A percentile compares a stretch with the other conserved stretches of the same genome.
Evolutionary conservation across 345 rosid species (phyloP).

Genomic region (Anastatica hierochuntica): DNA sequence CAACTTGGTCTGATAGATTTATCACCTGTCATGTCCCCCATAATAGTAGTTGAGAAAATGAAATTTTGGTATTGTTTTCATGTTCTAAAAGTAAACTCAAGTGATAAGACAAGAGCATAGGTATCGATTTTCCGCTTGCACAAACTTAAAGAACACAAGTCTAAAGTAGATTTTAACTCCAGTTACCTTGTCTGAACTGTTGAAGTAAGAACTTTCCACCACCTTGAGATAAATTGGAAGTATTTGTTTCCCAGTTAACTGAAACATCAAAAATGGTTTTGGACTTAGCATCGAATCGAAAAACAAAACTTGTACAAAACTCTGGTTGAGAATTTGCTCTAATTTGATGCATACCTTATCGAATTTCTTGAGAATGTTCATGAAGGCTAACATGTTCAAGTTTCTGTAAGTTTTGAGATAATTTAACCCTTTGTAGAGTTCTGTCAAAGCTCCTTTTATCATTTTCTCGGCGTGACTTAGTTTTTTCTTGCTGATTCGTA

Average conservation of each 20-base stretch:
- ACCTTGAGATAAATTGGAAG: slow-evolving; percentile 85
- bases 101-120: slow-evolving; percentile 12
- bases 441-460: slow-evolving; percentile 71
- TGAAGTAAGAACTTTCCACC: slow-evolving; percentile 90
- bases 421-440: slow-evolving; percentile 80
- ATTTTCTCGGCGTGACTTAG: slow-evolving; percentile 84
- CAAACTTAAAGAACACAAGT: not conserved
- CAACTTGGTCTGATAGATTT: slow-evolving; percentile 80
- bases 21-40: slow-evolving; percentile 66
- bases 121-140: slow-evolving; percentile 28
- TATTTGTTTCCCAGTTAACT: slow-evolving; percentile 87
- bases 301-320: not conserved
- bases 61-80: not conserved
- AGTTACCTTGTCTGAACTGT: slow-evolving; percentile 86
- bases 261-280: not conserved
- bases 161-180: not conserved
- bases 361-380: slow-evolving; percentile 90
- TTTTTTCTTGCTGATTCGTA: slow-evolving; percentile 69
- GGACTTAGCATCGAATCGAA: not conserved
- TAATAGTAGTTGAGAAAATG: too few species aligned
- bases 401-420: slow-evolving; percentile 92
- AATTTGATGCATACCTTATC: slow-evolving; percentile 50
- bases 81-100: slow-evolving; percentile 5
- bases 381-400: slow-evolving; percentile 93
- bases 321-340: too few species aligned